Percentiles rank a stretch among this genome's conserved stretches.
phyloP scores from a whole-genome alignment of 345 rosid genomes.

The Laguncularia racemosa region DNA sequence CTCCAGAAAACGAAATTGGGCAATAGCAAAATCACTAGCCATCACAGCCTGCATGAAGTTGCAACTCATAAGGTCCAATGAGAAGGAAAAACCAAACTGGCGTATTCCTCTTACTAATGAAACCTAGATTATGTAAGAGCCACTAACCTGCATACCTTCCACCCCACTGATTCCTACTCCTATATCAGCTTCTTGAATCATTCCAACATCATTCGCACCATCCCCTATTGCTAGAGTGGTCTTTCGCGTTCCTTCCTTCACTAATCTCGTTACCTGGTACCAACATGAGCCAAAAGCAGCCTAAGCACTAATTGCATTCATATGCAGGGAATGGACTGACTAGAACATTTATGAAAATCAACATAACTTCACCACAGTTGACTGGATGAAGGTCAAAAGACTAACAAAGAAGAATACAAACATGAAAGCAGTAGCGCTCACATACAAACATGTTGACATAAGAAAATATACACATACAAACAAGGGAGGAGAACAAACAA shows the following conservation, averaged over 20 bases:
- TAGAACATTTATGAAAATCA: too few relatives aligned
- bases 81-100: background rate
- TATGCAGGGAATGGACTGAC: background rate
- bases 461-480: background rate
- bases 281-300: slow-evolving; percentile 1
- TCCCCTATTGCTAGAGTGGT: slow-evolving; percentile 96
- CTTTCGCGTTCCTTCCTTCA: slow-evolving; percentile 91
- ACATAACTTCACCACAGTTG: too few relatives aligned
- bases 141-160: slow-evolving; percentile 98
- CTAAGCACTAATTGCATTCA: too few relatives aligned
- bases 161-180: slow-evolving; percentile 99
- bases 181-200: slow-evolving; percentile 99
- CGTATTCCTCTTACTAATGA: background rate
- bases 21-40: slow-evolving; percentile 98
- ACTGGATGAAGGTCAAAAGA: too few relatives aligned
- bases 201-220: slow-evolving; percentile 99
- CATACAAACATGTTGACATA: too few relatives aligned
- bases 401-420: too few relatives aligned
- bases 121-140: background rate
- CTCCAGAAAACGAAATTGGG: slow-evolving; percentile 95
- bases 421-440: too few relatives aligned
- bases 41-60: slow-evolving; percentile 75
- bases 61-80: background rate
- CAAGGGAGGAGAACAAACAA: background rate
- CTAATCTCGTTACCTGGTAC: slow-evolving; percentile 76